These are phyloP conservation scores for Rhizopus delemar DNA, from an alignment of 371 early-diverging fungal genomes.

Conservation along the genomic window DNA sequence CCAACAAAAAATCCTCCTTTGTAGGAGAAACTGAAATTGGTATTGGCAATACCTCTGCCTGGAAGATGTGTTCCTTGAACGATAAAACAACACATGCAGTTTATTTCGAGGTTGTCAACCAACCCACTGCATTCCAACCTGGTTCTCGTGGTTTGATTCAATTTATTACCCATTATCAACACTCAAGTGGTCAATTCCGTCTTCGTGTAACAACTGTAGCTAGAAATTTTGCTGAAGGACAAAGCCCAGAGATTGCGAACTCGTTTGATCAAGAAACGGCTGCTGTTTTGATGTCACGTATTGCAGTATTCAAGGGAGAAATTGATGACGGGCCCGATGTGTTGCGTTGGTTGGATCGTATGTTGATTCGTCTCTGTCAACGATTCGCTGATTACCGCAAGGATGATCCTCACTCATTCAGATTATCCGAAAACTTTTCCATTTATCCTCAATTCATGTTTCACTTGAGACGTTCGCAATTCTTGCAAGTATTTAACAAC, in stretches of 20 bases:
- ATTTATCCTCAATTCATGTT: slow-evolving; percentile 99
- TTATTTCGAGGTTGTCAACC: slow-evolving; percentile 95
- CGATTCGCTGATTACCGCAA: slow-evolving; percentile 96
- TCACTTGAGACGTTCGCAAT: slow-evolving; percentile 97
- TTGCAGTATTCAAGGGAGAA: slow-evolving; percentile 96
- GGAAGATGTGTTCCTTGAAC: slow-evolving; percentile 93
- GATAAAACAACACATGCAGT: slow-evolving; percentile 88
- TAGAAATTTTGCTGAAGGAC: slow-evolving; percentile 90
- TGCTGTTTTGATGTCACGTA: slow-evolving; percentile 98
- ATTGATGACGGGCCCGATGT: slow-evolving; percentile 99
- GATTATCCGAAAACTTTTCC: slow-evolving; percentile 92
- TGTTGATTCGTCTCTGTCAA: slow-evolving; percentile 97
- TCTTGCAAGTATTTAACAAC: slow-evolving; percentile 99
- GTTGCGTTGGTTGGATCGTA: slow-evolving; percentile 98
- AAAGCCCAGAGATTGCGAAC: slow-evolving; percentile 83
- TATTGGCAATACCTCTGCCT: slow-evolving; percentile 91
- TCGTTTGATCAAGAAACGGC: slow-evolving; percentile 99
- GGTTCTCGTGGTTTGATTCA: slow-evolving; percentile 92
- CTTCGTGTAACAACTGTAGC: slow-evolving; percentile 95
- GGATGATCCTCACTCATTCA: slow-evolving; percentile 94
- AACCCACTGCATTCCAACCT: slow-evolving; percentile 81
- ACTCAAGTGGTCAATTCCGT: slow-evolving; percentile 87
- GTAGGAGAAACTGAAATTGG: slow-evolving; percentile 98
- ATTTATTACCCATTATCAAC: slow-evolving; percentile 95
- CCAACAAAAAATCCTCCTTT: slow-evolving; percentile 84